phyloP scores from a whole-genome alignment of 768 basidiomycete species.

The Pulveroboletus ravenelii region DNA sequence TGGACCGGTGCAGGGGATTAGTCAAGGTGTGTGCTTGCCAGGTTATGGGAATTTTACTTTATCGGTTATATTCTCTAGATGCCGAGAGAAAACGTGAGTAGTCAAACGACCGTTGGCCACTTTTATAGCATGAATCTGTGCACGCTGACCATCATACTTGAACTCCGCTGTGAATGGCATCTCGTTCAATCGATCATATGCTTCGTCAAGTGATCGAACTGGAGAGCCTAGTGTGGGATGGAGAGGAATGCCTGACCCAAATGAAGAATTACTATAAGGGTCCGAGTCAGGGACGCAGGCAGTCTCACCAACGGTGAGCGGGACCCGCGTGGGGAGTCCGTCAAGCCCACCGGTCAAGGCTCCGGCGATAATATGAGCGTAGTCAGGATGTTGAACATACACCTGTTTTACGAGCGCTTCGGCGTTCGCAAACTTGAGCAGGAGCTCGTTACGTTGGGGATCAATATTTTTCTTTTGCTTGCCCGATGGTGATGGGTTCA shows the following conservation, averaged over 20 bases:
- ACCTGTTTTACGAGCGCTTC: slow-evolving; percentile 65
- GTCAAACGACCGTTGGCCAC: slow-evolving; percentile 23
- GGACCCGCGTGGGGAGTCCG: slow-evolving; percentile 53
- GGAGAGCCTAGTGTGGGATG: slow-evolving; percentile 87
- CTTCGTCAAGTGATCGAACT: slow-evolving; percentile 74
- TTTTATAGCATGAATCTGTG: slow-evolving; percentile 63
- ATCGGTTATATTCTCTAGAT: slow-evolving; percentile 88
- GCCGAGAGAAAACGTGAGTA: slow-evolving; percentile 78
- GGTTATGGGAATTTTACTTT: slow-evolving; percentile 45
- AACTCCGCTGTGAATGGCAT: slow-evolving; percentile 80
- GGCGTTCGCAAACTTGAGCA: slow-evolving; percentile 46
- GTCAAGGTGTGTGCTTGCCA: not conserved
- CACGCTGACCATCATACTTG: slow-evolving; percentile 87
- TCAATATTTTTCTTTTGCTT: slow-evolving; percentile 31
- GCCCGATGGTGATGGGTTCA: slow-evolving; percentile 12
- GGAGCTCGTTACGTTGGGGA: slow-evolving; percentile 33
- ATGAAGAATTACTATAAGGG: slow-evolving; percentile 5
- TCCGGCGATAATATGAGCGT: slow-evolving; percentile 61
- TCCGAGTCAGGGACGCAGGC: slow-evolving; percentile 1
- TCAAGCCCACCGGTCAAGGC: slow-evolving; percentile 59
- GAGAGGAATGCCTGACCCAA: slow-evolving; percentile 65
- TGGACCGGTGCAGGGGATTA: slow-evolving; percentile 28
- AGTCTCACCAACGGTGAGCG: slow-evolving; percentile 63
- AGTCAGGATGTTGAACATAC: slow-evolving; percentile 76
- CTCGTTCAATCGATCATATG: slow-evolving; percentile 66